Evolutionary conservation across 176 grass and related monocot genomes (phyloP).

Genomic region (Cenchrus fungigraminus): DNA sequence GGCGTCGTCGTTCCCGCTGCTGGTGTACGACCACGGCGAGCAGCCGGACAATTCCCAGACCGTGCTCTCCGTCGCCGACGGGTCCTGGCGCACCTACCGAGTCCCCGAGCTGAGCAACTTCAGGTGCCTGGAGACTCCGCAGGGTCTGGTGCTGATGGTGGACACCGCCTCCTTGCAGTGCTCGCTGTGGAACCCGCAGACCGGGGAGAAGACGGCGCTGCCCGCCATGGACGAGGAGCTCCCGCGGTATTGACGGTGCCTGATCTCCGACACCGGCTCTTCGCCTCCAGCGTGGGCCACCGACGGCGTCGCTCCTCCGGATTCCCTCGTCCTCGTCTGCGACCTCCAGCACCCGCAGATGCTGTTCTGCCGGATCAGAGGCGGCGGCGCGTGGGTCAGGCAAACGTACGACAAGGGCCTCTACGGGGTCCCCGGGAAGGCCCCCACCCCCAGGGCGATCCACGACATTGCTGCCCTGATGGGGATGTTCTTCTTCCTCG

Average conservation of each 20-base stretch:
- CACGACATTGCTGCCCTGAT: not conserved
- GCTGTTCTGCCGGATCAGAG: not conserved
- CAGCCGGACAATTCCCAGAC: not conserved
- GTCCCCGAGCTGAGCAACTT: not conserved
- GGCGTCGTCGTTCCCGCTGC: not conserved
- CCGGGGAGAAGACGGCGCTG: not conserved
- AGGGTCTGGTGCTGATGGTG: not conserved
- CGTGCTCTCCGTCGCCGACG: conserved; percentile 3
- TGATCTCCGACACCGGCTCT: too few relatives aligned
- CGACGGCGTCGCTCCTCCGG: too few relatives aligned
- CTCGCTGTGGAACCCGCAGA: conserved; percentile 14
- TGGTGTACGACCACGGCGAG: conserved; percentile 11
- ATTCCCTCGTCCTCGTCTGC: not conserved
- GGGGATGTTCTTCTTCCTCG: not conserved
- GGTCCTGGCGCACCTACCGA: not conserved
- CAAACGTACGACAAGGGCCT: not conserved
- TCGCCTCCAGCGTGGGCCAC: not conserved
- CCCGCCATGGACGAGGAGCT: not conserved
- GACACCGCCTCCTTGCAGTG: not conserved
- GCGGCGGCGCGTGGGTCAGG: not conserved
- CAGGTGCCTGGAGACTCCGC: not conserved
- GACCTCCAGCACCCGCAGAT: not conserved
- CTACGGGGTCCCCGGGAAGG: not conserved
- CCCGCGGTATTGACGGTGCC: not conserved
- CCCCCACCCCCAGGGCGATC: not conserved